Percentiles rank a stretch among this genome's conserved stretches.
phyloP scores from a whole-genome alignment of 2,329 filamentous ascomycete genomes.

The Incumbomyces lentus region DNA sequence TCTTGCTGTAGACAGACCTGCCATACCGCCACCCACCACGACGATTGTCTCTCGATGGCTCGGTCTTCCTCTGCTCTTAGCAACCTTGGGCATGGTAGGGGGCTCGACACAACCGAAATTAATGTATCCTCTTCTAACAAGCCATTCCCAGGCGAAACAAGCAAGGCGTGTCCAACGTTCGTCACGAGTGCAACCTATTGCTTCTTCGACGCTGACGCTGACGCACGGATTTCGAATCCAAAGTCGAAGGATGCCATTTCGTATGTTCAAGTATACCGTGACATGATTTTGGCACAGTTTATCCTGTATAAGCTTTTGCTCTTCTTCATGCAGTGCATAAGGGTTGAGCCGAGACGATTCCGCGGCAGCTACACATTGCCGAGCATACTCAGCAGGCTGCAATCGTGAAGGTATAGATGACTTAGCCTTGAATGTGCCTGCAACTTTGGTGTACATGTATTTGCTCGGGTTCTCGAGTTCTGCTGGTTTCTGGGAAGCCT shows the following conservation, averaged over 20 bases:
- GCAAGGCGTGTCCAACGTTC: slow-evolving; percentile 81
- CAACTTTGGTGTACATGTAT: slow-evolving; percentile 24
- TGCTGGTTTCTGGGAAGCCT: slow-evolving; percentile 11
- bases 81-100: slow-evolving; percentile 35
- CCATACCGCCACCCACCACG: slow-evolving; percentile 87
- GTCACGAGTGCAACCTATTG: slow-evolving; percentile 81
- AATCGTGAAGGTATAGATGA: slow-evolving; percentile 75
- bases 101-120: slow-evolving; percentile 87
- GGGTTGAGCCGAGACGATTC: slow-evolving; percentile 83
- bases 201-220: slow-evolving; percentile 71
- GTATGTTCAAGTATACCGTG: slow-evolving; percentile 89
- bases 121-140: slow-evolving; percentile 82
- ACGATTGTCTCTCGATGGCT: slow-evolving; percentile 61
- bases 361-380: slow-evolving; percentile 80
- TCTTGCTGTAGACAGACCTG: slow-evolving; percentile 81
- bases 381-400: slow-evolving; percentile 67
- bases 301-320: slow-evolving; percentile 68
- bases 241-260: slow-evolving; percentile 82
- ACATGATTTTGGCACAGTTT: slow-evolving; percentile 82
- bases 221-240: slow-evolving; percentile 83
- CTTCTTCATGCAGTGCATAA: slow-evolving; percentile 73
- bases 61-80: slow-evolving; percentile 35
- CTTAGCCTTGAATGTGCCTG: slow-evolving; percentile 54
- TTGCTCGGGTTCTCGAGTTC: slow-evolving; percentile 11
- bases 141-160: slow-evolving; percentile 83